These are phyloP conservation scores for Andrographis paniculata DNA, from an alignment of 305 asterid species.

Conservation along the genomic window DNA sequence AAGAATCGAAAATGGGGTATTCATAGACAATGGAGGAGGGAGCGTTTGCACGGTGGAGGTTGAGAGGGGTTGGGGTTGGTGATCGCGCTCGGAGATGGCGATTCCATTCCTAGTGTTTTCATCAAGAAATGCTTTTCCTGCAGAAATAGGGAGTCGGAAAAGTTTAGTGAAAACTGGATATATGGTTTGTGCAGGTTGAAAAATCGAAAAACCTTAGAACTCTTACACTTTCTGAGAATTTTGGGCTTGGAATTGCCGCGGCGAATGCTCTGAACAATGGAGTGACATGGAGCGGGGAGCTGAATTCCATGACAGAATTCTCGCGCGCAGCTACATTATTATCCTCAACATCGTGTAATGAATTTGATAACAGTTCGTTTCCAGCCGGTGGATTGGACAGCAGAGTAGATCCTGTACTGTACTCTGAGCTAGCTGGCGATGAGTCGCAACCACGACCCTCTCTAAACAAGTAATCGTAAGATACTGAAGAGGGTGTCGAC, in stretches of 20 bases:
- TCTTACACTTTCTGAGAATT: constrained; percentile 98
- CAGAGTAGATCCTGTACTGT: constrained; percentile 70
- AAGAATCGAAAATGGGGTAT: constrained; percentile 25
- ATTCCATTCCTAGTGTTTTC: constrained; percentile 91
- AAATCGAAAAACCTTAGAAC: constrained; percentile 16
- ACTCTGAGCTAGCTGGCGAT: constrained; percentile 42
- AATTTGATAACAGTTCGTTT: constrained; percentile 38
- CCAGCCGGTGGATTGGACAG: constrained; percentile 27
- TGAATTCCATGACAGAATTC: constrained; percentile 43
- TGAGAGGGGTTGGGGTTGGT: constrained; percentile 54
- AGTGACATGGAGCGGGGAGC: constrained; percentile 82
- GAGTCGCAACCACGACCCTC: constrained; percentile 52
- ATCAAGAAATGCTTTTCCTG: constrained; percentile 96
- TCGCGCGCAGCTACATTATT: constrained; percentile 33
- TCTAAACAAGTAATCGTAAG: constrained; percentile 46
- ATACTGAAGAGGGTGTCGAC: constrained; percentile 3
- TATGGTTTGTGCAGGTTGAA: neutral
- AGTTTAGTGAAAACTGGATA: neutral
- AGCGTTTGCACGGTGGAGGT: constrained; percentile 93
- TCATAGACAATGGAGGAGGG: constrained; percentile 95
- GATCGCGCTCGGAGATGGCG: constrained; percentile 38
- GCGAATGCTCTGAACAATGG: constrained; percentile 92
- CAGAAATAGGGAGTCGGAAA: constrained; percentile 22
- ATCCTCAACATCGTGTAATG: constrained; percentile 24
- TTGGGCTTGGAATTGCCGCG: constrained; percentile 90